Base-by-base conservation (phyloP, 208 protist genomes). In the Acanthamoeba castellanii region DNA sequence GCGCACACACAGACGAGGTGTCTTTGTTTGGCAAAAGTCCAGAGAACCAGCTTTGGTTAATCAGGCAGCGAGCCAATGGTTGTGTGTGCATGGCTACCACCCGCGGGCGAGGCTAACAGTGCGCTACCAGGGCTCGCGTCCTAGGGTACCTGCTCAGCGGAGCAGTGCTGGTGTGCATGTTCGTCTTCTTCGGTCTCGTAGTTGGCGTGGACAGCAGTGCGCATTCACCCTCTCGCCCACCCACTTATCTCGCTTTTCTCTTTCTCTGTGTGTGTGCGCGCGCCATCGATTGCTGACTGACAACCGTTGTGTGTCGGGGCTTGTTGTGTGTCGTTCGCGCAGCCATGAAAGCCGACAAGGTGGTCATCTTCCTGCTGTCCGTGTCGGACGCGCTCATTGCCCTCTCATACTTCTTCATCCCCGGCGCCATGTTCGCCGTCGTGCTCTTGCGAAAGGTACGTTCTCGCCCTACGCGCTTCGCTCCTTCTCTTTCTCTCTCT, bases 381-480 rank as follows among this genome's bases (percentile, higher is more conserved):
- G 72, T 87, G 1, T 88, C 55, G 20, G 59, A 90, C n/a, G 84
- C 84, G 7, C 8, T 66, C 11, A 90, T 37, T 5, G 50, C 84
- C 30, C 30, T 68, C 6, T 90, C 50, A 0, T 90, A 90, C 59
- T 90, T 90, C 59, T 66, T 90, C 2, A 90, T 90, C 32, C 84
- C 84, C 9, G 50, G 59, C 30, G 84, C 84, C 84, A 90, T 90
- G 50, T 70, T 90, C n/a, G 59, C 50, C 32, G 25, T 90, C n/a
- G 59, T 68, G 5, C n/a, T 90, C 22, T 1, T 18, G 32, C 50
- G 84, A 4, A 5, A 2, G 50, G 84, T 90, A 68, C 42, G 0
- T 11, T 6, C 59, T 27, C 42, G 55, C 52, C n/a, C 22, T 68
- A 9, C 22, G 34, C 2, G 70, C 11, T 78, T 0, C 13, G 32